A percentile compares a stretch with the other conserved stretches of the same genome.
phyloP scores from a whole-genome alignment of 1,284 basidiomycete genomes.

The Apiotrichum porosum region DNA sequence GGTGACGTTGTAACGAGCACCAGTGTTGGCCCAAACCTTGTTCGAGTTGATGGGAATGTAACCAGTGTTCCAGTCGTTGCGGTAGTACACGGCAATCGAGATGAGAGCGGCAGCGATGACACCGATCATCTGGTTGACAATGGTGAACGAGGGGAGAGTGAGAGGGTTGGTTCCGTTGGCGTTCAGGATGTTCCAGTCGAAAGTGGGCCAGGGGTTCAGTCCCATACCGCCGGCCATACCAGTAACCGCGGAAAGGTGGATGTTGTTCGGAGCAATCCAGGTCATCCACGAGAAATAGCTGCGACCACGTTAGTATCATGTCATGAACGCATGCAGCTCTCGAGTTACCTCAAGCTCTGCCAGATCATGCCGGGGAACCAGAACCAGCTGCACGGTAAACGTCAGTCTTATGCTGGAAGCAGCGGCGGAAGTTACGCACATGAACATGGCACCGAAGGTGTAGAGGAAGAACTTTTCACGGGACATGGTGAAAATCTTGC shows the following conservation, averaged over 20 bases:
- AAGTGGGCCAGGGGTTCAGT: constrained; percentile 30
- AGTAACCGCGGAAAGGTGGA: constrained; percentile 20
- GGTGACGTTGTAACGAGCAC: constrained; percentile 40
- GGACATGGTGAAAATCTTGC: constrained; percentile 26
- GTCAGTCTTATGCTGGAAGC: too few species aligned
- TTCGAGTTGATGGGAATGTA: constrained; percentile 39
- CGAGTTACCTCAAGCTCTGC: too few species aligned
- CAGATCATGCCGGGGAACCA: constrained; percentile 49
- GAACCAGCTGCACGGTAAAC: constrained; percentile 38
- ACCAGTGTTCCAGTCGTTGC: constrained; percentile 31
- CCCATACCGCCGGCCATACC: constrained; percentile 19
- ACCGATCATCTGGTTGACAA: constrained; percentile 28
- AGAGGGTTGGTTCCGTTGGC: constrained; percentile 7
- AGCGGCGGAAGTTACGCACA: constrained; percentile 8
- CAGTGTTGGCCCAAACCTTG: constrained; percentile 26
- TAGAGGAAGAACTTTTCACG: constrained; percentile 38
- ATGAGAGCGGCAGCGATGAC: constrained; percentile 10
- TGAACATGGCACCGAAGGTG: constrained; percentile 28
- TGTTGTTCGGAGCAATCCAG: constrained; percentile 55
- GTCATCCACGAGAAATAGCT: constrained; percentile 59
- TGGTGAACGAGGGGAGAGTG: constrained; percentile 32
- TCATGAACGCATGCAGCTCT: too few species aligned
- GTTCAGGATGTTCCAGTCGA: constrained; percentile 36
- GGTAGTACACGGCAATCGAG: constrained; percentile 25
- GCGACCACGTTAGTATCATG: too few species aligned